Conservation (phyloP, 208 protist genomes). For the Angomonas ambiguus region DNA sequence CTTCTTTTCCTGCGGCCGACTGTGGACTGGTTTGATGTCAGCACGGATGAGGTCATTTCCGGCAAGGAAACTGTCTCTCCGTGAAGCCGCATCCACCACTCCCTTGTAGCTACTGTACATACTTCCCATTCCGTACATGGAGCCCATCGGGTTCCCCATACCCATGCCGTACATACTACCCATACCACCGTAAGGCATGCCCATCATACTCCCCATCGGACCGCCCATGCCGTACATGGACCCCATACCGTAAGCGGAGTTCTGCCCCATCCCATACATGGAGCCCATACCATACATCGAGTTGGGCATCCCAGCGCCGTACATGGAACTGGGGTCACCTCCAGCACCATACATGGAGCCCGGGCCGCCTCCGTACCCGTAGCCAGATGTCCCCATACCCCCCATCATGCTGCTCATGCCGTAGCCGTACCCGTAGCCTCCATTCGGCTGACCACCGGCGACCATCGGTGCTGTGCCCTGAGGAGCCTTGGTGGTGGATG, state of each 20-base stretch:
- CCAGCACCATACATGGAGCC: constrained; percentile 12
- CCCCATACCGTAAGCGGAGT: constrained; percentile 15
- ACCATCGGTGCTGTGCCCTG: background rate
- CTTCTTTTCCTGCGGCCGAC: constrained; percentile 14
- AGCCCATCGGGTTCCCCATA: constrained; percentile 30
- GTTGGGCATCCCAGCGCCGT: constrained; percentile 12
- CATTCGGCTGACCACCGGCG: background rate
- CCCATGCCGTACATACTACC: constrained; percentile 38
- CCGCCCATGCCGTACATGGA: constrained; percentile 16
- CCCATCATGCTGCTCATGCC: constrained; percentile 23
- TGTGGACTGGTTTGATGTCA: constrained; percentile 38
- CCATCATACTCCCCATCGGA: constrained; percentile 35
- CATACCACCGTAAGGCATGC: constrained; percentile 16
- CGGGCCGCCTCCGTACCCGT: constrained; percentile 16
- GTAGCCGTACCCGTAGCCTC: background rate
- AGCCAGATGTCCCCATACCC: no score
- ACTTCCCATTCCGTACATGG: constrained; percentile 40
- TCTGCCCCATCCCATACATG: constrained; percentile 21
- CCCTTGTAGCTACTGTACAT: constrained; percentile 47
- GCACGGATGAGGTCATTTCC: constrained; percentile 59
- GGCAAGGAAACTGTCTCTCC: constrained; percentile 55
- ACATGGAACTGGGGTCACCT: constrained; percentile 23
- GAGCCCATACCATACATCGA: constrained; percentile 12
- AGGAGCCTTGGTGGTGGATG: background rate
- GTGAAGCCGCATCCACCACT: constrained; percentile 52